Evolutionary conservation across 116 monocot genomes (phyloP).

Genomic region (Dioscorea cayenensis): DNA sequence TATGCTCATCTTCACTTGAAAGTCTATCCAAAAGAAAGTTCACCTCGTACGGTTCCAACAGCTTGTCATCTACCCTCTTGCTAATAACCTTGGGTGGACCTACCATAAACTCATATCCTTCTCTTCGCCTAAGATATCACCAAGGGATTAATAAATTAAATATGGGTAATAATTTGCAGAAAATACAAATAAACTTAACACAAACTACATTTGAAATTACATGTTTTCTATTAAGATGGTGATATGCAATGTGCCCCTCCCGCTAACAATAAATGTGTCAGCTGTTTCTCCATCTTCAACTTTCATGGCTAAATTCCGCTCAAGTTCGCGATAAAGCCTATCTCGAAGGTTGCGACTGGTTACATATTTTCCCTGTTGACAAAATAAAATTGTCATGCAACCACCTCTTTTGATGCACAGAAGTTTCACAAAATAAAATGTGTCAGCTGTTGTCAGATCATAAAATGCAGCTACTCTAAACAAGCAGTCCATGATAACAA

Average conservation of each 20-base stretch:
- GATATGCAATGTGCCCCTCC: constrained; percentile 90
- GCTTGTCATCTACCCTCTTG: constrained; percentile 64
- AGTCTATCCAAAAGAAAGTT: constrained; percentile 3
- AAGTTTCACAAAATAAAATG: too few species aligned
- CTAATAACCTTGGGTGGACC: constrained; percentile 97
- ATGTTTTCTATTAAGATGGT: constrained; percentile 97
- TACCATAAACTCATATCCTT: constrained; percentile 99
- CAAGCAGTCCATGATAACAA: background rate
- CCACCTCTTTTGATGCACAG: too few species aligned
- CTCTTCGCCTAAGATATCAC: constrained; percentile 64
- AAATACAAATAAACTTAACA: background rate
- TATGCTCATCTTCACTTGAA: background rate
- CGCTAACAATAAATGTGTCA: constrained; percentile 95
- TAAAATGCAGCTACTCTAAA: background rate
- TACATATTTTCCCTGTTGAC: constrained; percentile 82
- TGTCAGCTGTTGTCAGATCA: too few species aligned
- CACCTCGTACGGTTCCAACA: constrained; percentile 95
- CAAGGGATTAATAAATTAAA: background rate
- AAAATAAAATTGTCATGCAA: background rate
- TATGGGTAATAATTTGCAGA: background rate
- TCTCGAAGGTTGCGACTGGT: constrained; percentile 94
- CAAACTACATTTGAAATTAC: constrained; percentile 18
- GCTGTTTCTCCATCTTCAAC: constrained; percentile 95
- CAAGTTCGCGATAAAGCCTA: constrained; percentile 81
- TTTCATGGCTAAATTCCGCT: constrained; percentile 97